These are phyloP conservation scores for Aphanoascus verrucosus DNA, from an alignment of 2,329 filamentous ascomycete species.

Conservation along the genomic window DNA sequence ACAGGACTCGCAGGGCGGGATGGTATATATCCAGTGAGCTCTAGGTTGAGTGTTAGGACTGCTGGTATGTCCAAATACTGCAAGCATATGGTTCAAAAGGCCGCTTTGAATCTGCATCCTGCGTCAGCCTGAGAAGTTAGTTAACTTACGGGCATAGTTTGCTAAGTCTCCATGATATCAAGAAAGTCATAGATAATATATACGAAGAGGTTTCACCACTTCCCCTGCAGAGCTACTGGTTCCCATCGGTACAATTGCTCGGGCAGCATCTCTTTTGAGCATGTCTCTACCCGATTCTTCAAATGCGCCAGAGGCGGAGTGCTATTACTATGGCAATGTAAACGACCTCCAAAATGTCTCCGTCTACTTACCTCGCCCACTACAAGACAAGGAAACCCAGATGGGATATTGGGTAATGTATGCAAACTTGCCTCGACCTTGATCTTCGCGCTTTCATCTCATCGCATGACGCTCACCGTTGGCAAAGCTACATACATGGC, in stretches of 20 bases:
- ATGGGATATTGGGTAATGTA: constrained; percentile 35
- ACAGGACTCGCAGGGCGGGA: neutral
- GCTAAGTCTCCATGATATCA: too few species aligned
- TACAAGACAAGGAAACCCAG: constrained; percentile 13
- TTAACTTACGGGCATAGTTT: too few species aligned
- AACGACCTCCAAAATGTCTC: constrained; percentile 27
- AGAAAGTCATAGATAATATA: too few species aligned
- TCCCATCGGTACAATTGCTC: neutral
- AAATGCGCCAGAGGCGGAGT: constrained; percentile 14
- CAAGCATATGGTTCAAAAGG: too few species aligned
- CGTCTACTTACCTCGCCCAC: constrained; percentile 17
- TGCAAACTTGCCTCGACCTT: neutral
- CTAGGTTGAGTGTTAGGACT: neutral
- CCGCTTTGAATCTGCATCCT: too few species aligned
- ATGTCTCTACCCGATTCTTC: neutral
- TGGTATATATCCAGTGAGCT: neutral
- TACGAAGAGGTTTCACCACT: too few species aligned
- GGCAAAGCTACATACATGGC: constrained; percentile 37
- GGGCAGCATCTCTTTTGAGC: neutral
- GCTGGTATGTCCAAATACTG: neutral
- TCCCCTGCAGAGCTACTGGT: too few species aligned
- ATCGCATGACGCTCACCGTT: constrained; percentile 2
- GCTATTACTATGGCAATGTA: constrained; percentile 22
- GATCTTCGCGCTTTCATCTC: neutral
- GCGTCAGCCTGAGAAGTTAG: too few species aligned